Conservation (phyloP, 176 grass and related monocot species). For the Dendrocalamus sinicus region DNA sequence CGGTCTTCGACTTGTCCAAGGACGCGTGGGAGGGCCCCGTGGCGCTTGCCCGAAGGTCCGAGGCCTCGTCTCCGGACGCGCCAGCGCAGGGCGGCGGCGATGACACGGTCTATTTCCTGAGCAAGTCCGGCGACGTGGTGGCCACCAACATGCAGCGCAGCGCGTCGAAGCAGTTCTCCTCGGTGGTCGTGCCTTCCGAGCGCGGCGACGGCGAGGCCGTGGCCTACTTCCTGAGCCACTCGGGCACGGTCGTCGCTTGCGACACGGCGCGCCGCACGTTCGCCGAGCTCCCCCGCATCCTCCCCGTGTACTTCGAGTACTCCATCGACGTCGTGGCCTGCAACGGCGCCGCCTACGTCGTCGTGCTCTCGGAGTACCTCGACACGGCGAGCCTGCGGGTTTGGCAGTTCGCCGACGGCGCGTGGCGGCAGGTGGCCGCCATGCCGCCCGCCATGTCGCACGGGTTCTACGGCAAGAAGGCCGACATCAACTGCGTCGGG, state of each 20-base stretch:
- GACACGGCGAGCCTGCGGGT: constrained; percentile 73
- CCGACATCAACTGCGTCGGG: constrained; percentile 77
- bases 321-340: constrained; percentile 77
- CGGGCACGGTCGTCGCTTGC: constrained; percentile 69
- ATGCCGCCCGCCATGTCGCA: constrained; percentile 92
- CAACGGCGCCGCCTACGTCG: constrained; percentile 53
- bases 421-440: constrained; percentile 66
- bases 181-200: constrained; percentile 40
- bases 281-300: constrained; percentile 62
- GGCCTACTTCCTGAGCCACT: constrained; percentile 72
- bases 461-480: constrained; percentile 58
- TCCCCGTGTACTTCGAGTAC: constrained; percentile 75
- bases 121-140: constrained; percentile 82
- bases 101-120: constrained; percentile 73
- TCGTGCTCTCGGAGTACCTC: constrained; percentile 76
- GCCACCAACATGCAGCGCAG: constrained; percentile 84
- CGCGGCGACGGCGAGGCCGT: constrained; percentile 46
- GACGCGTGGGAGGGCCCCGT: constrained; percentile 55
- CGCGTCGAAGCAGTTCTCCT: constrained; percentile 79
- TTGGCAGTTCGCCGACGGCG: constrained; percentile 57
- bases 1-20: constrained; percentile 54
- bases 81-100: constrained; percentile 1
- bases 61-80: constrained; percentile 14
- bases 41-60: constrained; percentile 37
- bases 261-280: constrained; percentile 57